Evolutionary conservation across 2,329 filamentous ascomycete genomes (phyloP), one percentile per base, ranked within the genome.

Genomic region (Pseudogymnoascus sp.): DNA sequence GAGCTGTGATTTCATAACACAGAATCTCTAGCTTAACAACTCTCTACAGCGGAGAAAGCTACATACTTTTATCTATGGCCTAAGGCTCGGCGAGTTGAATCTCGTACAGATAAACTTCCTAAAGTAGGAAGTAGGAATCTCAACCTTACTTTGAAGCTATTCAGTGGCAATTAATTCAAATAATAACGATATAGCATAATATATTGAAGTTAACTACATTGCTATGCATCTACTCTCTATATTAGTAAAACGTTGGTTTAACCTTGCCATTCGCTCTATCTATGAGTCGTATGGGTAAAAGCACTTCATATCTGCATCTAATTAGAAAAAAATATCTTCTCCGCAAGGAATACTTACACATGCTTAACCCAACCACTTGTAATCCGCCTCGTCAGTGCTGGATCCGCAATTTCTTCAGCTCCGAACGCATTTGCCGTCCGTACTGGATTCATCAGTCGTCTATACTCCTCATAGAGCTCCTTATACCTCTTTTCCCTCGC

Each of bases 371-470:
- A 87, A 37, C 79, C 76, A 64, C 77, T 80, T 37, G 80, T 79
- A 6, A 85, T 72, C 18, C 72, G 70, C 60, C 84, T 76, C 2
- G 84, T 87, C 62, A 79, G 75, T 33, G 81, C 81, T 3, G 84
- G 84, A 72, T 87, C 84, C 39, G 87, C 81, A 45, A 87, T 86
- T 70, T 87, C 84, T 71, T 87, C 83, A 0, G 87, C 76, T 0
- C 82, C 82, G 71, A 87, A 87, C 10, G 79, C 78, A 72, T 86
- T 86, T 8, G 85, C 84, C 5, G 84, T 86, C 13, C 84, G 74
- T 1, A 87, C 82, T 0, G 84, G 85, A 66, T 86, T 87, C 82
- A 87, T 86, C 65, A 87, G 68, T 25, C 83, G 74, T 37, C 77
- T 72, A 69, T 87, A 87, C 69, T 85, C 82, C 18, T 81, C 78